Evolutionary conservation across 2,329 filamentous ascomycete species (phyloP).

Genomic region (Pestalotiopsis sp.): DNA sequence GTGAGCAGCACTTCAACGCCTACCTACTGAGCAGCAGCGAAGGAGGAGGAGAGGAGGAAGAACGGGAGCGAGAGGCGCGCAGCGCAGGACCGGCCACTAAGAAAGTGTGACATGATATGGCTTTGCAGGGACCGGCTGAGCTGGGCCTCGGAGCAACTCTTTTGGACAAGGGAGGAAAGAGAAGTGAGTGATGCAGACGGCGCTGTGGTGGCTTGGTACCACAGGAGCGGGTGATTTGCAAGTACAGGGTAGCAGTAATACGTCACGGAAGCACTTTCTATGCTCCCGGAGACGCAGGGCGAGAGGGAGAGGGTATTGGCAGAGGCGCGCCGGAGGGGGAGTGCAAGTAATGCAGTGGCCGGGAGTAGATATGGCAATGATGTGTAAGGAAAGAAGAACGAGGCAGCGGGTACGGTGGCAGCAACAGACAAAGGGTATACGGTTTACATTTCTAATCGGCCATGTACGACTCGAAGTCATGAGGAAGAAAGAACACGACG

Average conservation of each 20-base stretch:
- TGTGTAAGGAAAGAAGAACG: background rate
- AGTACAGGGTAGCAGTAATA: constrained; percentile 35
- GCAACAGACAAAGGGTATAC: background rate
- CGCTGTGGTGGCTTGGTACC: constrained; percentile 30
- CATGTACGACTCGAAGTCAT: background rate
- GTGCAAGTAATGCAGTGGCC: constrained; percentile 11
- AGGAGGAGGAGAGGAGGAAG: constrained; percentile 29
- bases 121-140: constrained; percentile 2
- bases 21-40: constrained; percentile 12
- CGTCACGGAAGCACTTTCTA: constrained; percentile 36
- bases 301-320: constrained; percentile 22
- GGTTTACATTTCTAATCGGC: background rate
- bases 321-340: constrained; percentile 19
- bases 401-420: background rate
- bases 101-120: constrained; percentile 19
- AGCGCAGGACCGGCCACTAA: background rate
- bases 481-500: background rate
- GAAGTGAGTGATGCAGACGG: constrained; percentile 16
- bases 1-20: constrained; percentile 1
- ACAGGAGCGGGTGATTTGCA: constrained; percentile 31
- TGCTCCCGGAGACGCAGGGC: constrained; percentile 30
- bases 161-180: constrained; percentile 32
- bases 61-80: background rate
- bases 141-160: constrained; percentile 10
- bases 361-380: background rate